phyloP scores from a whole-genome alignment of 352 stramenopile species.

The Phytophthora sojae region DNA sequence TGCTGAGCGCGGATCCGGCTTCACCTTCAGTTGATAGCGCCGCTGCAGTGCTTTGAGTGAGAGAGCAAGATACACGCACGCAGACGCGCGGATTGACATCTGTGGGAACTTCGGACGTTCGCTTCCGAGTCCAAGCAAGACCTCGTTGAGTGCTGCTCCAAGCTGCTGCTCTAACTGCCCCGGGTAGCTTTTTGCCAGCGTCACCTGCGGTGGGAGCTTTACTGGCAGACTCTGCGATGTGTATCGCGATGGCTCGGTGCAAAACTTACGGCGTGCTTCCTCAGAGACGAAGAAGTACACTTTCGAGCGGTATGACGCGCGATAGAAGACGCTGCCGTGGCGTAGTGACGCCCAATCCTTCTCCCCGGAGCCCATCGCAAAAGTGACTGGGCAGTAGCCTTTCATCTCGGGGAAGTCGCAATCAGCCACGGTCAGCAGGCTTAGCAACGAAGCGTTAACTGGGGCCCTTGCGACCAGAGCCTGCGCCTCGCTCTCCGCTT shows the following conservation, averaged over 20 bases:
- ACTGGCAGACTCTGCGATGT: slow-evolving; percentile 56
- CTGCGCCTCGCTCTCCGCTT: slow-evolving; percentile 41
- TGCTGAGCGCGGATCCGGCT: slow-evolving; percentile 24
- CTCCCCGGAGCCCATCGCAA: slow-evolving; percentile 48
- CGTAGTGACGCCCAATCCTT: slow-evolving; percentile 46
- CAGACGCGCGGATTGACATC: slow-evolving; percentile 43
- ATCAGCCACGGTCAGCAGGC: slow-evolving; percentile 64
- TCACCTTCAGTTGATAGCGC: slow-evolving; percentile 26
- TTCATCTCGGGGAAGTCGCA: slow-evolving; percentile 79
- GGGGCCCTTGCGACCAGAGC: slow-evolving; percentile 46
- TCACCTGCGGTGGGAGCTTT: slow-evolving; percentile 70
- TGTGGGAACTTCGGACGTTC: slow-evolving; percentile 69
- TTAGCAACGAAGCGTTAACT: slow-evolving; percentile 70
- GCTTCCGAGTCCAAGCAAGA: slow-evolving; percentile 59
- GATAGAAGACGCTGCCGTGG: slow-evolving; percentile 64
- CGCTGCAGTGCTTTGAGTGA: slow-evolving; percentile 53
- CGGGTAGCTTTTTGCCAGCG: slow-evolving; percentile 57
- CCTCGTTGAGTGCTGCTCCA: slow-evolving; percentile 64
- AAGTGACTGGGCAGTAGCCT: slow-evolving; percentile 81
- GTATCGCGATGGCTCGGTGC: slow-evolving; percentile 53
- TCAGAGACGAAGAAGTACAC: slow-evolving; percentile 74
- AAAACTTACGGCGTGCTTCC: slow-evolving; percentile 51
- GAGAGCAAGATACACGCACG: slow-evolving; percentile 67
- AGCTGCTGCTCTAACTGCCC: slow-evolving; percentile 73
- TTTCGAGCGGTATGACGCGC: slow-evolving; percentile 62